phyloP scores from a whole-genome alignment of 345 rosid species.

The Linum lewisii region DNA sequence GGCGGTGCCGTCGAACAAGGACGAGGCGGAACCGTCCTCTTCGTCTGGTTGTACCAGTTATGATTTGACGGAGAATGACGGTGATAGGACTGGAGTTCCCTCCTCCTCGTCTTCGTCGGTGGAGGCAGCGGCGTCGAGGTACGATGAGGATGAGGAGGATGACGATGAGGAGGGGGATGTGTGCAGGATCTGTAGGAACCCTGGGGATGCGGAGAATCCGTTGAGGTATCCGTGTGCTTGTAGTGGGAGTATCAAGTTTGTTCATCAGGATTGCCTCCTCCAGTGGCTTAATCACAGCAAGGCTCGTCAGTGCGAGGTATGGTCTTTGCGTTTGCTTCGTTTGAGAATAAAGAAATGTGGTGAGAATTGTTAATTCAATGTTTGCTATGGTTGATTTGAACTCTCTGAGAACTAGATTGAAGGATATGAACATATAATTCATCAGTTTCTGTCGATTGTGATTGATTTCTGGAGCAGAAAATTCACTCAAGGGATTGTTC shows the following conservation, averaged over 20 bases:
- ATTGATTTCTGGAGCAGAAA: too few species aligned
- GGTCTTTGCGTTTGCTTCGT: too few species aligned
- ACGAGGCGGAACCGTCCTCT: background rate
- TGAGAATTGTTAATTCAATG: too few species aligned
- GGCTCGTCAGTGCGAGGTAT: slow-evolving; percentile 99
- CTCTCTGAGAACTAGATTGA: too few species aligned
- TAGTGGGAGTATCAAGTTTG: slow-evolving; percentile 96
- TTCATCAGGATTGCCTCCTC: slow-evolving; percentile 94
- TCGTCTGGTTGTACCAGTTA: slow-evolving; percentile 8
- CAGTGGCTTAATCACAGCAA: slow-evolving; percentile 99
- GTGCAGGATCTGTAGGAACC: slow-evolving; percentile 97
- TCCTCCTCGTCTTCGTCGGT: slow-evolving; percentile 10
- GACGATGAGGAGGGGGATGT: slow-evolving; percentile 95
- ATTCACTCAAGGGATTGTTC: too few species aligned
- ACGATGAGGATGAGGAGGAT: slow-evolving; percentile 48
- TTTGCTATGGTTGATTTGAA: too few species aligned
- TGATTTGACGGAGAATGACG: slow-evolving; percentile 13
- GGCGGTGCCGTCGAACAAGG: slow-evolving; percentile 15
- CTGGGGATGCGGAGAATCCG: slow-evolving; percentile 90
- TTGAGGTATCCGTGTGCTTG: slow-evolving; percentile 94
- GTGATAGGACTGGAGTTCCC: background rate
- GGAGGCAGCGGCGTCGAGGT: slow-evolving; percentile 15
- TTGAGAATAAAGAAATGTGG: too few species aligned
- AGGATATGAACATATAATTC: too few species aligned
- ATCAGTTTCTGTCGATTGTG: too few species aligned